A percentile compares a stretch with the other conserved stretches of the same genome.
phyloP scores from a whole-genome alignment of 1,284 basidiomycete species.

The Cutaneotrichosporon dermatis region DNA sequence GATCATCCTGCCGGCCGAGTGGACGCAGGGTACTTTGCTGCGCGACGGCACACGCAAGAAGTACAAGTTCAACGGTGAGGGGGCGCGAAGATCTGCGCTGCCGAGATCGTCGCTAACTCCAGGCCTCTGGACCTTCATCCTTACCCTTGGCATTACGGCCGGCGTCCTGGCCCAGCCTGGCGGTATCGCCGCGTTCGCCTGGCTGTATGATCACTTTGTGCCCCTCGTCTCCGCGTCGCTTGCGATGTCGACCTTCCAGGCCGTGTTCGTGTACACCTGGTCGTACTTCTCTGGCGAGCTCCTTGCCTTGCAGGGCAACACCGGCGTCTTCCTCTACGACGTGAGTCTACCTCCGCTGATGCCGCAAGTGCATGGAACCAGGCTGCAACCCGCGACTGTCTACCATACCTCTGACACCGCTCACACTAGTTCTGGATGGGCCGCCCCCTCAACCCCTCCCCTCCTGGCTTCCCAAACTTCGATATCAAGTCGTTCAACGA shows the following conservation, averaged over 20 bases:
- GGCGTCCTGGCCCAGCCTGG: slow-evolving; percentile 63
- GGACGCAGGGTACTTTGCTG: slow-evolving; percentile 71
- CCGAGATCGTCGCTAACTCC: background rate
- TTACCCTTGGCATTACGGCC: slow-evolving; percentile 65
- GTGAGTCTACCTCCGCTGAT: too few relatives aligned
- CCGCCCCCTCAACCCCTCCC: slow-evolving; percentile 84
- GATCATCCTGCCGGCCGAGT: slow-evolving; percentile 79
- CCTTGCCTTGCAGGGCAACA: slow-evolving; percentile 87
- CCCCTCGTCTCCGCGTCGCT: slow-evolving; percentile 82
- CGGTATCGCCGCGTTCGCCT: slow-evolving; percentile 77
- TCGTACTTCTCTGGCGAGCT: slow-evolving; percentile 65
- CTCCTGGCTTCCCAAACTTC: slow-evolving; percentile 56
- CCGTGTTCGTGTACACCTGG: slow-evolving; percentile 63
- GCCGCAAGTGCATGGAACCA: too few relatives aligned
- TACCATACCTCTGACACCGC: too few relatives aligned
- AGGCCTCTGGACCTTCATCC: slow-evolving; percentile 84
- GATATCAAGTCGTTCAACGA: slow-evolving; percentile 99
- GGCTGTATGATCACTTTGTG: slow-evolving; percentile 87
- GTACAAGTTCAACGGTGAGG: slow-evolving; percentile 99
- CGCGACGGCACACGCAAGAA: slow-evolving; percentile 70
- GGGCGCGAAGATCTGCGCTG: slow-evolving; percentile 51
- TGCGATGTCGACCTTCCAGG: slow-evolving; percentile 73
- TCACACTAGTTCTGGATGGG: slow-evolving; percentile 86
- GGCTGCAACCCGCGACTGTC: too few relatives aligned
- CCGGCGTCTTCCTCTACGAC: slow-evolving; percentile 83